Evolutionary conservation across 2,329 filamentous ascomycete species (phyloP), one percentile per base, ranked within the genome.

Genomic region (Penicillium sp.): DNA sequence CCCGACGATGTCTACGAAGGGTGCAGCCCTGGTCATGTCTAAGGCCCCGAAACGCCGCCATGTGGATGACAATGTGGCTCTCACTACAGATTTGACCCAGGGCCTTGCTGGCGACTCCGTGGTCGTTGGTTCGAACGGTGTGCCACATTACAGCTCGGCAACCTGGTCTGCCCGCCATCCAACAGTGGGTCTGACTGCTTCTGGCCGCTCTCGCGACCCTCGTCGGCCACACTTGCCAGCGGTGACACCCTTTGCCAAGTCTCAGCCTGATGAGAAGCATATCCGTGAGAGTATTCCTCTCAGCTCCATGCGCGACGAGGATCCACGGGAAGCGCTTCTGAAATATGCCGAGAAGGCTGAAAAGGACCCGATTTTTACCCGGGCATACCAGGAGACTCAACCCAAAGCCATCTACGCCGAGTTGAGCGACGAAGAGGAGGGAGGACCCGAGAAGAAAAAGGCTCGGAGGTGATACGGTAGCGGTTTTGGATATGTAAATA

Each of bases 321-420:
- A 98, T 70, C 93, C 93, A 0, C 76, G 93, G 49, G 93, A 95
- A 67, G 93, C 93, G 31, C 71, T 98, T 59, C 71, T 98, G 45
- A 96, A 94, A 71, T 98, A 97, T 73, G 91, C 89, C 25, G 87
- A 94, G 39, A 84, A 94, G 61, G 89, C 90, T 9, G 82, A 94
- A 67, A 91, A 87, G 62, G 90, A 97, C 62, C 91, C 90, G 1
- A 77, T 95, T 56, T 98, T 97, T 60, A 98, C 93, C 19, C 87
- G 86, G 53, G 93, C 90, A 11, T 98, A 89, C 86, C 86, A 85
- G 60, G 78, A 84, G 54, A 97, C 89, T 25, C 91, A 97, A 69
- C 93, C 93, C 0, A 84, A 90, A 53, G 88, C 90, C 17, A 84
- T 96, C 51, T 98, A 94, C 70, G 86, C 86, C 6, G 87, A 96